Base-by-base conservation (phyloP, 306 rosid genomes). In the Rubus parviflorus region DNA sequence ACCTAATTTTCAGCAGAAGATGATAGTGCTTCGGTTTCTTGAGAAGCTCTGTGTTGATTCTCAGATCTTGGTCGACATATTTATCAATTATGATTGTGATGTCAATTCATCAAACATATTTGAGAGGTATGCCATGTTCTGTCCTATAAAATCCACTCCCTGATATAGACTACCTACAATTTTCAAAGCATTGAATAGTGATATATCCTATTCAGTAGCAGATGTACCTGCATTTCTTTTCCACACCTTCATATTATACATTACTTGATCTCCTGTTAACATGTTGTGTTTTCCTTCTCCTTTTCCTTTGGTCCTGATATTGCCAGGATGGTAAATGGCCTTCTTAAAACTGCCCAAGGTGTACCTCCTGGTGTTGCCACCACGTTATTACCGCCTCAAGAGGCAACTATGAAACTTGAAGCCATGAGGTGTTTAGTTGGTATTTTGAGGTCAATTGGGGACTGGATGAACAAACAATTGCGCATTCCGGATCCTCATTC, bases 331-430 rank as follows among this genome's bases (percentile, higher is more conserved):
- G 99, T 96, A 78, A 96, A 91, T 86, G 98, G 99, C 79, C 99
- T 96, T 83, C 98, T 96, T 81, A 96, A 96, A 83, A 96, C 99
- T 81, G 97, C 99, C 19, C 99, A 96, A 91, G 99, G 99, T 79
- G 90, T 83, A n/a, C 97, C 99, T 54, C 94, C 98, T 79, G 99
- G 97, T 87, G 94, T 85, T 68, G 86, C 82, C 35, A 93, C 97
- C 77, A 85, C 98, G 54, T 90, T 96, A 67, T 81, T 92, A 88
- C 98, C 99, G 56, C 94, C 94, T 65, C 99, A 96, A 85, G 99
- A 96, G 81, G 87, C 83, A 78, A 85, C 93, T 63, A 88, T 96
- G 88, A 91, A 91, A 85, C 87, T 91, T 81, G 98, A 96, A 86
- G 94, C 99, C 79, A 89, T 92, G 99, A 96, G 87, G 83, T 84